phyloP scores from a whole-genome alignment of 345 rosid genomes.

The Turritis glabra region DNA sequence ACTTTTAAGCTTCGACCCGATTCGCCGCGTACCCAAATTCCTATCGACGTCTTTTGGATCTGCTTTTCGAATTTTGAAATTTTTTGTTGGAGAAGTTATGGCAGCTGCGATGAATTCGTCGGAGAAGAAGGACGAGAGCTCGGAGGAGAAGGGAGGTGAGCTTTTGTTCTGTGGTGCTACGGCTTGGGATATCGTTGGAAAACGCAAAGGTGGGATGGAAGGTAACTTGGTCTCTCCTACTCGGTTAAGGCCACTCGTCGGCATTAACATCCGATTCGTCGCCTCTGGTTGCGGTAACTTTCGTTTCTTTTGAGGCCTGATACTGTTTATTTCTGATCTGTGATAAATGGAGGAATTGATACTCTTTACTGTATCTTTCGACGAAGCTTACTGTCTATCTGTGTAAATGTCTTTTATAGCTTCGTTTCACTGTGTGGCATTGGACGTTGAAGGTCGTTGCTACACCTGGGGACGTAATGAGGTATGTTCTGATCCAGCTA shows the following conservation, averaged over 20 bases:
- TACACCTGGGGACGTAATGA: slow-evolving; percentile 99
- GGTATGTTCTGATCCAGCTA: slow-evolving; percentile 43
- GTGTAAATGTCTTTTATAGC: slow-evolving; percentile 46
- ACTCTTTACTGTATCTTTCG: background rate
- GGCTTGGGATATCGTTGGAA: slow-evolving; percentile 74
- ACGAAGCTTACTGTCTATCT: slow-evolving; percentile 5
- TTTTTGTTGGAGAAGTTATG: slow-evolving; percentile 39
- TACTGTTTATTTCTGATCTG: slow-evolving; percentile 18
- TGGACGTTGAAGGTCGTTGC: slow-evolving; percentile 95
- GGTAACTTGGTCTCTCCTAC: slow-evolving; percentile 89
- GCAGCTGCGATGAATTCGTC: slow-evolving; percentile 48
- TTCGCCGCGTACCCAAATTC: slow-evolving; percentile 35
- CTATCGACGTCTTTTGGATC: slow-evolving; percentile 59
- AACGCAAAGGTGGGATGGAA: slow-evolving; percentile 60
- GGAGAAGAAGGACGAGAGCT: slow-evolving; percentile 54
- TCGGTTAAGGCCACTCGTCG: slow-evolving; percentile 86
- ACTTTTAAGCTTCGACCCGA: slow-evolving; percentile 31
- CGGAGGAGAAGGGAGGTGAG: slow-evolving; percentile 81
- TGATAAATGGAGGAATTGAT: background rate
- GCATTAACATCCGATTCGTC: slow-evolving; percentile 71
- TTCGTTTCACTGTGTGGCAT: slow-evolving; percentile 95
- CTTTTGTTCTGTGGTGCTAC: slow-evolving; percentile 87
- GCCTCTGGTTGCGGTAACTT: slow-evolving; percentile 83
- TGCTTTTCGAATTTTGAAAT: background rate
- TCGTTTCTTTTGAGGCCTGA: background rate